Percentiles rank a stretch among this genome's conserved stretches.
These are phyloP conservation scores for Moniliella sp. DNA, from an alignment of 1,284 basidiomycete species.

Conservation along the genomic window DNA sequence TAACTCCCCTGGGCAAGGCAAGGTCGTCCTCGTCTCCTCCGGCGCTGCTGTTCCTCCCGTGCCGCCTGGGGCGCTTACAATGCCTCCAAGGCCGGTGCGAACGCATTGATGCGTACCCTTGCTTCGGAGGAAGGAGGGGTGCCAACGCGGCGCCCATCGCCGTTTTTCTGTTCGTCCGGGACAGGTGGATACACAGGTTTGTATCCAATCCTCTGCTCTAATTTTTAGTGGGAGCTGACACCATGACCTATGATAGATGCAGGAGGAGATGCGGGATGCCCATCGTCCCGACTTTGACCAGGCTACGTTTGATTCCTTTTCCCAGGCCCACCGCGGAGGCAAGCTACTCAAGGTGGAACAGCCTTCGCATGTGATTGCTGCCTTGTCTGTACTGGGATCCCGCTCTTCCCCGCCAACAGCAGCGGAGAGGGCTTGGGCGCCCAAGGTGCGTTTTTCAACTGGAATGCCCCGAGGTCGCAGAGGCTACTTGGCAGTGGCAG, in stretches of 20 bases:
- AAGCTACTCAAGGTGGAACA: not conserved
- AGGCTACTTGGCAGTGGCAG: no score
- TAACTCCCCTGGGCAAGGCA: constrained; percentile 38
- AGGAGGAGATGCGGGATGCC: no score
- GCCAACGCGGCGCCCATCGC: not conserved
- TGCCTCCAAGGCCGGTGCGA: constrained; percentile 49
- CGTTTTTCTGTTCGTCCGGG: constrained; percentile 59
- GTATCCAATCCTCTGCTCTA: no score
- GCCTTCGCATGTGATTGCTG: not conserved
- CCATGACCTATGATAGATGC: no score
- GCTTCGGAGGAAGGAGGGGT: constrained; percentile 51
- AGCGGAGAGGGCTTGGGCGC: not conserved
- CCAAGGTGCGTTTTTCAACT: not conserved
- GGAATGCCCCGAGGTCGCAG: no score
- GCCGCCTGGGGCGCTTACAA: constrained; percentile 59
- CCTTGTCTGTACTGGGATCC: not conserved
- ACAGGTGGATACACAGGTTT: constrained; percentile 45
- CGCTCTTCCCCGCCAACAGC: not conserved
- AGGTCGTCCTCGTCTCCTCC: constrained; percentile 56
- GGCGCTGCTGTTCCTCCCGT: constrained; percentile 51
- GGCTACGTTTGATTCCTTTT: no score
- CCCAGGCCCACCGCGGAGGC: no score
- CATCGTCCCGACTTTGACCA: no score
- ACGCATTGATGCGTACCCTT: constrained; percentile 55
- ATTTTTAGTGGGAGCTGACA: no score